A percentile compares a stretch with the other conserved stretches of the same genome.
Conservation (phyloP, 2,329 filamentous ascomycete species). For the Penicillium sp. region DNA sequence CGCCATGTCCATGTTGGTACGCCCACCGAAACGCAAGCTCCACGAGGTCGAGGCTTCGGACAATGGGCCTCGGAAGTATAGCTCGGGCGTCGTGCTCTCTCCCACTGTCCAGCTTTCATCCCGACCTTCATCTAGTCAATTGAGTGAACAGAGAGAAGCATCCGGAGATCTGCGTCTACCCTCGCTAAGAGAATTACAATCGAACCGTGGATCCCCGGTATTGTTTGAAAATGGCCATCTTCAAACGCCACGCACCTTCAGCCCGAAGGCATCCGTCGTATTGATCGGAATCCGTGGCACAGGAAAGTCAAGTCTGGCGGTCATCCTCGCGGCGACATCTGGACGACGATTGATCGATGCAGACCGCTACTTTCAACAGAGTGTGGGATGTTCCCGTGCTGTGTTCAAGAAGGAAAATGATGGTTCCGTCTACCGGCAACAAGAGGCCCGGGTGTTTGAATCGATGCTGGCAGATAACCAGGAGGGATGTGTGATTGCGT, state of each 20-base stretch:
- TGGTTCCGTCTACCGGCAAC: constrained; percentile 60
- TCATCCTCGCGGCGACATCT: constrained; percentile 72
- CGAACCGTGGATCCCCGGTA: constrained; percentile 30
- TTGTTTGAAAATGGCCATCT: constrained; percentile 26
- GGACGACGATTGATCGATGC: constrained; percentile 67
- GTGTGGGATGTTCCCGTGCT: constrained; percentile 61
- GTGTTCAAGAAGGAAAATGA: constrained; percentile 65
- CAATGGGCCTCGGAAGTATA: constrained; percentile 23
- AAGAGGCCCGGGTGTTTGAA: constrained; percentile 63
- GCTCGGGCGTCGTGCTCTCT: not conserved
- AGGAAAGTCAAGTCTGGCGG: constrained; percentile 72
- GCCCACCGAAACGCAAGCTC: constrained; percentile 35
- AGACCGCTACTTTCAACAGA: constrained; percentile 66
- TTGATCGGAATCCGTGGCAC: constrained; percentile 71
- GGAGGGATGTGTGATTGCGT: constrained; percentile 67
- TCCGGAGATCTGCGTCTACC: constrained; percentile 19
- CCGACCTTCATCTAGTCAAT: constrained; percentile 11
- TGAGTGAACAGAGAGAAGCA: constrained; percentile 22
- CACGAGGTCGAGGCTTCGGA: constrained; percentile 26
- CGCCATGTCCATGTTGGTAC: constrained; percentile 34
- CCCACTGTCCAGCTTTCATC: not conserved
- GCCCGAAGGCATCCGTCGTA: constrained; percentile 67
- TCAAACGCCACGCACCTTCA: constrained; percentile 46
- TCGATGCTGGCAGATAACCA: constrained; percentile 60
- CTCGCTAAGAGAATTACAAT: constrained; percentile 30